Base-by-base conservation (phyloP, 1,284 basidiomycete species). In the Austroboletus niveus region DNA sequence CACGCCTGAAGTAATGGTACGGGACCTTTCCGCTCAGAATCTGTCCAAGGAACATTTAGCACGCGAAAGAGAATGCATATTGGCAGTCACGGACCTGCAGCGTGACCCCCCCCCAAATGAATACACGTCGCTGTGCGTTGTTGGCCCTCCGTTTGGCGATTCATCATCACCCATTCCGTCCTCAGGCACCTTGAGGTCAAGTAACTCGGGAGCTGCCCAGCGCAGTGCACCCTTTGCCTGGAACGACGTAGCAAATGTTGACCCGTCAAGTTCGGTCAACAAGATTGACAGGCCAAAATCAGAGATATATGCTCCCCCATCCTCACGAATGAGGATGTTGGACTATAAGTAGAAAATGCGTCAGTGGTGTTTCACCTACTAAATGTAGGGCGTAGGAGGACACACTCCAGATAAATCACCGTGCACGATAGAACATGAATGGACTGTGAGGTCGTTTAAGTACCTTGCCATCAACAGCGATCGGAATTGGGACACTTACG, bases 341-440 rank as follows among this genome's bases (percentile, higher is more conserved):
- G 55, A 53, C 59, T 60, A 20, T 14, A 14, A 9, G 8, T 4
- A 15, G n/a, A 57, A 47, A n/a, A 59, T 9, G 15, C 8, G 6
- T 8, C 12, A 8, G 20, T 15, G 1, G 9, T 17, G 5, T 49
- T 14, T 45, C 8, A 9, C 12, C 35, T n/a, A 24, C 9, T 3
- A 29, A 27, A 20, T 43, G 5, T 24, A 24, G 22, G 22, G 5
- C 22, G 22, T 24, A 4, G 22, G 17, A 17, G 22, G 5, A 5
- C 61, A 17, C 49, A 65, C 64, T 6, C 63, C 60, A 1, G 63
- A 62, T n/a, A 63, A 45, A 27, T 57, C 57, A 4, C 57, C 57
- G 11, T 59, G 57, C 8, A 59, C 42, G 31, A 58, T 27, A 27
- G 52, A 61, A 27, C 44, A 17, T 1, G 64, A 62, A 30, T 66